Percentiles rank a stretch among this genome's conserved stretches.
phyloP scores from a whole-genome alignment of 2,329 filamentous ascomycete species.

The Balansia obtecta region DNA sequence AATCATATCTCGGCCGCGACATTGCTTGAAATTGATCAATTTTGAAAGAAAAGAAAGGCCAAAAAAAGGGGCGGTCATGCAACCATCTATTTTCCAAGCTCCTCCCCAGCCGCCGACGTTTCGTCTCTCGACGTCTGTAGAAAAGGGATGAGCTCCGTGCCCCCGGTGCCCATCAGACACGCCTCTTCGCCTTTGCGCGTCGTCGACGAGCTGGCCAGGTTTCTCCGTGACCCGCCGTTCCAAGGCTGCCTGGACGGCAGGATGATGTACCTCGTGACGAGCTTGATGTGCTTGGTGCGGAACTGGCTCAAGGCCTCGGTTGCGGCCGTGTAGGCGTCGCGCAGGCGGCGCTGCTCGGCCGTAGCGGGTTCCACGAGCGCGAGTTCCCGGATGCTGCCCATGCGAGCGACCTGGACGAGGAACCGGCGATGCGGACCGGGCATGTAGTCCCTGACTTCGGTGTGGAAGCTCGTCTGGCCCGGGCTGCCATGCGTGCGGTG shows the following conservation, averaged over 20 bases:
- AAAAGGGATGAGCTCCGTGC: constrained; percentile 79
- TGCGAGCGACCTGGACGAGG: constrained; percentile 53
- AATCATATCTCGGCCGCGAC: too few relatives aligned
- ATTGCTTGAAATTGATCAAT: too few relatives aligned
- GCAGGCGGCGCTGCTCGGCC: constrained; percentile 33
- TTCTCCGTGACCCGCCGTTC: constrained; percentile 19
- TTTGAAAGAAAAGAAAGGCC: too few relatives aligned
- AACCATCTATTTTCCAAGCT: constrained; percentile 8
- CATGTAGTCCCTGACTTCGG: constrained; percentile 82
- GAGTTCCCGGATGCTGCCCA: constrained; percentile 64
- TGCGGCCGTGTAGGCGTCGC: constrained; percentile 52
- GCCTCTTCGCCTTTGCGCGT: constrained; percentile 18
- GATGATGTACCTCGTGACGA: constrained; percentile 85
- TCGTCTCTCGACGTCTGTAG: constrained; percentile 81
- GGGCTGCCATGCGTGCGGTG: constrained; percentile 39
- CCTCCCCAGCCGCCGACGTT: constrained; percentile 37
- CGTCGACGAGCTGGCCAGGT: constrained; percentile 34
- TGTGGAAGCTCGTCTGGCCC: constrained; percentile 30
- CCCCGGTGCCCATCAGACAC: constrained; percentile 70
- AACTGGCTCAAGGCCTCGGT: constrained; percentile 64
- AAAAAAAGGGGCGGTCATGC: too few relatives aligned
- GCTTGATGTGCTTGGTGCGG: constrained; percentile 76
- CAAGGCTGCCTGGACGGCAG: constrained; percentile 48
- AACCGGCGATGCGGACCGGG: constrained; percentile 72
- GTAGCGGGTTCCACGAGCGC: constrained; percentile 42